Conservation (phyloP, 2,329 filamentous ascomycete species). For the Geosmithia putterillii region DNA sequence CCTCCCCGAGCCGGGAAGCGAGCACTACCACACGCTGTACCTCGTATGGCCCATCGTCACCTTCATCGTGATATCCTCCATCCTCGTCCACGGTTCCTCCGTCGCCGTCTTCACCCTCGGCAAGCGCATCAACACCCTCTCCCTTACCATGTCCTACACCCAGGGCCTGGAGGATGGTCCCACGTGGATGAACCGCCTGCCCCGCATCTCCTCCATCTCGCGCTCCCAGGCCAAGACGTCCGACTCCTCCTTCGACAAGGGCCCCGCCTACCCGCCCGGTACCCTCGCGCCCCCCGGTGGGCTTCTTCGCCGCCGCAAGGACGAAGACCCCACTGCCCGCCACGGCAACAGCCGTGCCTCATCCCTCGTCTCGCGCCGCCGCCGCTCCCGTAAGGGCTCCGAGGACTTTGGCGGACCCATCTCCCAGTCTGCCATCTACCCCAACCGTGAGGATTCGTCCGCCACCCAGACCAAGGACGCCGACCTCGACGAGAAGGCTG, state of each 20-base stretch:
- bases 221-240: conserved; percentile 83
- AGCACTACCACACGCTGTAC: conserved; percentile 59
- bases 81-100: conserved; percentile 93
- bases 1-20: conserved; percentile 40
- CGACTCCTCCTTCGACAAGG: conserved; percentile 55
- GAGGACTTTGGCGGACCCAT: conserved; percentile 79
- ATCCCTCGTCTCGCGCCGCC: conserved; percentile 46
- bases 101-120: conserved; percentile 95
- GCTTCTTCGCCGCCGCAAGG: conserved; percentile 72
- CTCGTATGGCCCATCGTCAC: conserved; percentile 93
- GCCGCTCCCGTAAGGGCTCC: conserved; percentile 44
- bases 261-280: conserved; percentile 52
- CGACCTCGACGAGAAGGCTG: neutral
- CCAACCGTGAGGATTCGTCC: conserved; percentile 30
- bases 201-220: conserved; percentile 52
- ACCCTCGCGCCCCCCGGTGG: conserved; percentile 61
- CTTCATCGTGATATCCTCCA: conserved; percentile 89
- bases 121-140: conserved; percentile 95
- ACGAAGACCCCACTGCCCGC: conserved; percentile 48
- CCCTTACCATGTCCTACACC: conserved; percentile 93
- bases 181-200: conserved; percentile 89
- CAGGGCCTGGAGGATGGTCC: conserved; percentile 78
- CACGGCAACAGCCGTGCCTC: conserved; percentile 42
- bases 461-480: conserved; percentile 9
- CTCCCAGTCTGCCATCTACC: conserved; percentile 79